These are phyloP conservation scores for Megacollybia marginata DNA, from an alignment of 768 basidiomycete species.

Conservation along the genomic window DNA sequence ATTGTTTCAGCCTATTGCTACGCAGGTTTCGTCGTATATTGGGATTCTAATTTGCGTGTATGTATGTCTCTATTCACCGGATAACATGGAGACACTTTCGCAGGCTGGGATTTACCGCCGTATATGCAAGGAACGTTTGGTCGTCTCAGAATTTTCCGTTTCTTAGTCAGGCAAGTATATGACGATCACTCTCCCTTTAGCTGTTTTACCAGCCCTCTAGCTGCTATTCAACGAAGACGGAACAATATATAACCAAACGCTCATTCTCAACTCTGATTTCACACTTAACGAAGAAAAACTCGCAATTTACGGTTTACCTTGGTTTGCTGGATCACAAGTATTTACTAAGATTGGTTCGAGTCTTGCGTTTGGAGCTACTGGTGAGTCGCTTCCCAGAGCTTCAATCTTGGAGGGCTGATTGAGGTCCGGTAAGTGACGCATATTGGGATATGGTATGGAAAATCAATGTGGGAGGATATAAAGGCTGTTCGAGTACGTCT, in stretches of 20 bases:
- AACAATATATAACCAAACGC: slow-evolving; percentile 8
- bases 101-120: slow-evolving; percentile 4
- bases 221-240: slow-evolving; percentile 11
- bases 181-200: slow-evolving; percentile 26
- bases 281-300: slow-evolving; percentile 8
- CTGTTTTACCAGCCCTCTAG: slow-evolving; percentile 9
- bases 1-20: slow-evolving; percentile 37
- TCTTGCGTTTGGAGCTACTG: slow-evolving; percentile 4
- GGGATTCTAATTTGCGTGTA: slow-evolving; percentile 14
- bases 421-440: slow-evolving; percentile 19
- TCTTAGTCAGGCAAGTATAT: not conserved
- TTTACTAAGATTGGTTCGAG: slow-evolving; percentile 4
- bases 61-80: no score
- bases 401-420: no score
- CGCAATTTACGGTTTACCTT: slow-evolving; percentile 8
- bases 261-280: slow-evolving; percentile 9
- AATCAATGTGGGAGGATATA: slow-evolving; percentile 21
- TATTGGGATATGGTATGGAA: slow-evolving; percentile 33
- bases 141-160: slow-evolving; percentile 20
- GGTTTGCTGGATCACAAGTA: slow-evolving; percentile 5
- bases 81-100: no score
- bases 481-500: slow-evolving; percentile 3
- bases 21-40: slow-evolving; percentile 19
- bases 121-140: slow-evolving; percentile 8
- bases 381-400: not conserved